phyloP scores from a whole-genome alignment of 345 rosid genomes.

The Isatis tinctoria region DNA sequence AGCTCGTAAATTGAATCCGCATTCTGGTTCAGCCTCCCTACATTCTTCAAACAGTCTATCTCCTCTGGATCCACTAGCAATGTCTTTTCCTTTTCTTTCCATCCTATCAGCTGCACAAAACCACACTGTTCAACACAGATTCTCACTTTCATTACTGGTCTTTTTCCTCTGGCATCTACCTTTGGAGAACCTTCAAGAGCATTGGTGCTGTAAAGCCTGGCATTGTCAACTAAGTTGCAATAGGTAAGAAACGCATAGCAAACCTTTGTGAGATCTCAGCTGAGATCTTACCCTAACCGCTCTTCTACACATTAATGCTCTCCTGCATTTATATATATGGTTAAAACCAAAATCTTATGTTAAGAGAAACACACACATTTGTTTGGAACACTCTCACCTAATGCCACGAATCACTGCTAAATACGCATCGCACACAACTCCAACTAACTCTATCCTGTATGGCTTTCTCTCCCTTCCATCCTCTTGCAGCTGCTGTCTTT shows the following conservation, averaged over 20 bases:
- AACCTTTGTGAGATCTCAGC: constrained; percentile 86
- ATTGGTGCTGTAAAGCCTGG: constrained; percentile 85
- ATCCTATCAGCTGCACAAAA: constrained; percentile 82
- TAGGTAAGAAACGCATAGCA: constrained; percentile 81
- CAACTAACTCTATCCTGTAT: constrained; percentile 91
- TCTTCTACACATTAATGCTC: constrained; percentile 87
- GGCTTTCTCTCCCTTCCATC: constrained; percentile 65
- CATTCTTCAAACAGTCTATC: constrained; percentile 61
- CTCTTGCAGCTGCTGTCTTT: constrained; percentile 46
- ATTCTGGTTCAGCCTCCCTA: constrained; percentile 63
- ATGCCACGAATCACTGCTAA: constrained; percentile 91
- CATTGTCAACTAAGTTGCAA: constrained; percentile 81
- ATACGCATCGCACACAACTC: constrained; percentile 94
- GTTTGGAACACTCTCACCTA: constrained; percentile 42
- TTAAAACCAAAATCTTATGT: neutral
- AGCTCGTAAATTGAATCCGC: constrained; percentile 81
- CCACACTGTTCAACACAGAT: constrained; percentile 6
- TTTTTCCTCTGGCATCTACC: constrained; percentile 36
- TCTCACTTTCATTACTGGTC: neutral
- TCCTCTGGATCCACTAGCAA: constrained; percentile 90
- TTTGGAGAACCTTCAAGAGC: constrained; percentile 78
- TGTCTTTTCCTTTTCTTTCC: constrained; percentile 92
- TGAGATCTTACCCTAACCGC: constrained; percentile 92
- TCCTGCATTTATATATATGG: constrained; percentile 43
- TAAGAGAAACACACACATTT: neutral